Evolutionary conservation across 768 basidiomycete genomes (phyloP), one percentile per base, ranked within the genome.

Genomic region (Psilocybe azurescens): DNA sequence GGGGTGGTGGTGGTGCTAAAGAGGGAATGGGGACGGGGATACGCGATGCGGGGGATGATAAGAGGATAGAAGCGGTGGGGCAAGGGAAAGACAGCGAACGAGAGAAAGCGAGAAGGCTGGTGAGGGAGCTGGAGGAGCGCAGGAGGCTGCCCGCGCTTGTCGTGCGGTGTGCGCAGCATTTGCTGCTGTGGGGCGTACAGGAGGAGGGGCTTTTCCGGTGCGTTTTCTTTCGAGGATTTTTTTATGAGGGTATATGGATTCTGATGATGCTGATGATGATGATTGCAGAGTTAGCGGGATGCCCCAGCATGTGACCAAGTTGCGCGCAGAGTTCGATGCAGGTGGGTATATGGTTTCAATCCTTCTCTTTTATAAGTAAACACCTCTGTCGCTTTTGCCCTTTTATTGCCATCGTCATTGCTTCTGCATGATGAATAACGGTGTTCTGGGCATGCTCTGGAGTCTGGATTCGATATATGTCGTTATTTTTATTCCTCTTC

Each of bases 181-280:
- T 95, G 58, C 75, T 91, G 70, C 77, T 83, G 24, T 95, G 94
- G 92, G 93, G 94, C 50, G 75, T 94, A 11, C 86, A 91, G 71
- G 93, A 95, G 72, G 92, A 94, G 73, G 93, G 93, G 3, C 77
- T 95, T 48, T 95, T 95, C 73, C 84, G 93, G 93, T 91, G 69
- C 67, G 87, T 75, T 61, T 38, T 63, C 32, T 63, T 54, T 63
- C 60, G 60, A n/a, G 8, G 11, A n/a, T 36, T 28, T 33, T 56
- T 49, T 60, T 51, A 57, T 48, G 48, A 59, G 46, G 75, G 67
- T 41, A 14, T 24, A 5, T 24, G 24, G 24, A 24, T 24, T 24
- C 24, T 24, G 2, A 24, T 2, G 24, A 24, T 24, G 24, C 2
- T 24, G 24, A 24, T 24, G 24, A 24, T 24, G 24, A 24, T 24